Evolutionary conservation across 2,329 filamentous ascomycete genomes (phyloP).

Genomic region (Colletotrichum sp.): DNA sequence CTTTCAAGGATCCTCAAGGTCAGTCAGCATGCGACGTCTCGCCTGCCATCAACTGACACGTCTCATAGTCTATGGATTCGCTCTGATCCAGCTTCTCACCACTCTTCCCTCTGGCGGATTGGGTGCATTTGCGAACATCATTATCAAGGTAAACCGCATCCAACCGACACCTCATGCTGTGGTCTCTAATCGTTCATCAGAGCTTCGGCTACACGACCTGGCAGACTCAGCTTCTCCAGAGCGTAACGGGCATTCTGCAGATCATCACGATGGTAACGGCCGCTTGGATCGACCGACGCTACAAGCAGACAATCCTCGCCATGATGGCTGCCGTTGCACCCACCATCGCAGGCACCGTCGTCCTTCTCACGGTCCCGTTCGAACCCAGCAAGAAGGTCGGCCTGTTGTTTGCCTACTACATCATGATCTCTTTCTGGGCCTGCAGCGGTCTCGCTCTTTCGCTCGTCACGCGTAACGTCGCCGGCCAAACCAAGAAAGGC

Average conservation of each 20-base stretch:
- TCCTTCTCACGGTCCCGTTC: conserved; percentile 38
- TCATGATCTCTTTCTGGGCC: conserved; percentile 48
- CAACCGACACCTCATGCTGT: neutral
- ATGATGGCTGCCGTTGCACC: conserved; percentile 72
- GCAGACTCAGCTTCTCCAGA: conserved; percentile 75
- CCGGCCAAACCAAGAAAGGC: conserved; percentile 49
- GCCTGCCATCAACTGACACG: neutral
- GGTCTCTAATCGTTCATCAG: neutral
- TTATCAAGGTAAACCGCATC: conserved; percentile 55
- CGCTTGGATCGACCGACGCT: conserved; percentile 71
- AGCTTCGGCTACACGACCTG: conserved; percentile 68
- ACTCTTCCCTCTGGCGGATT: conserved; percentile 76
- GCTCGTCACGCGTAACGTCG: conserved; percentile 44
- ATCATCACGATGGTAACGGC: conserved; percentile 72
- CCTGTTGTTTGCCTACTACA: conserved; percentile 45
- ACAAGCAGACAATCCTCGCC: conserved; percentile 68
- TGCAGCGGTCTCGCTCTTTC: conserved; percentile 47
- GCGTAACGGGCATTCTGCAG: conserved; percentile 77
- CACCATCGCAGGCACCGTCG: conserved; percentile 44
- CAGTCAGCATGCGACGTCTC: neutral
- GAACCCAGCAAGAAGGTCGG: conserved; percentile 39
- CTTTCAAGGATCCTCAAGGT: conserved; percentile 35
- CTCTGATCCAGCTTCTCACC: conserved; percentile 70
- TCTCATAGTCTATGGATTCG: conserved; percentile 58
- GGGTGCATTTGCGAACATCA: conserved; percentile 76